phyloP scores from a whole-genome alignment of 2,329 filamentous ascomycete genomes.

The Fonsecaea pedrosoi region DNA sequence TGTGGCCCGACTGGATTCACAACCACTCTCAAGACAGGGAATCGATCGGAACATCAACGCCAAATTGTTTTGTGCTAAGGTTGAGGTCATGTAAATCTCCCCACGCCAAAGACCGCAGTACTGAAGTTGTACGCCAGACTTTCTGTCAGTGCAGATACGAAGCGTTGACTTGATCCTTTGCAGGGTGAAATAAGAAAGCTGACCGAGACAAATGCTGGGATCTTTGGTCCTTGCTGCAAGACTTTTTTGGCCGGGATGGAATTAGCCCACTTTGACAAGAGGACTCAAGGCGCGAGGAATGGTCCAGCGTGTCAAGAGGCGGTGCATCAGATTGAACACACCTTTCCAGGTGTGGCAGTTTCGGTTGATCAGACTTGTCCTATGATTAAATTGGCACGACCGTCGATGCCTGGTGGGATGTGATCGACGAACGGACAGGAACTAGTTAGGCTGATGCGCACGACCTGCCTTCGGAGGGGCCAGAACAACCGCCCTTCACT shows the following conservation, averaged over 20 bases:
- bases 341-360: background rate
- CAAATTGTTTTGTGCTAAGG: background rate
- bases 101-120: background rate
- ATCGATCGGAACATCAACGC: background rate
- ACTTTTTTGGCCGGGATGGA: background rate
- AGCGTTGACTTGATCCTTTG: background rate
- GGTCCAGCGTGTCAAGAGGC: background rate
- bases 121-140: background rate
- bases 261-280: background rate
- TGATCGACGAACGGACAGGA: slow-evolving; percentile 7
- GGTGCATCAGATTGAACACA: background rate
- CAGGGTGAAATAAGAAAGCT: background rate
- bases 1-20: background rate
- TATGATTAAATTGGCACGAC: background rate
- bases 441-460: slow-evolving; percentile 5
- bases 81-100: background rate
- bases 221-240: slow-evolving; percentile 2
- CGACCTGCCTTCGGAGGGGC: background rate
- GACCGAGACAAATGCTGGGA: background rate
- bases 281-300: background rate
- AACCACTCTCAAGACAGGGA: background rate
- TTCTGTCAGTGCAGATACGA: background rate
- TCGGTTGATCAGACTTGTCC: slow-evolving; percentile 3
- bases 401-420: background rate
- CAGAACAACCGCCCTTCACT: background rate